Evolutionary conservation across 2,329 filamentous ascomycete species (phyloP), one percentile per base, ranked within the genome.

Genomic region (Pyrenophora teres): DNA sequence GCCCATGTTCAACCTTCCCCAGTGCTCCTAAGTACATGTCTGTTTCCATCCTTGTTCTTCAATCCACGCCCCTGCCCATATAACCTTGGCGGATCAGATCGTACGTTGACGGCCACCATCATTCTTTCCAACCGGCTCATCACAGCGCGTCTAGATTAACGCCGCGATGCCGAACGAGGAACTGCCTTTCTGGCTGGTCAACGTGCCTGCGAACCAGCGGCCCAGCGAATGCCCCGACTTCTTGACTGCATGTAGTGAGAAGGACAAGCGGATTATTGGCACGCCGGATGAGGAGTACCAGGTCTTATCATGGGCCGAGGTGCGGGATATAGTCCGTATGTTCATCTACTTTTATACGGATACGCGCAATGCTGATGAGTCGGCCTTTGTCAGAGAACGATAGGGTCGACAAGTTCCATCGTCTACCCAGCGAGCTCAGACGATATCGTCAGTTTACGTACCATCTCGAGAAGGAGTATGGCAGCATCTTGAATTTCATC

Each of bases 121-220:
- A 13, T 49, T 15, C 19, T 18, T 31, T 27, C 38, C 39, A 39
- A 31, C 48, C 33, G 32, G 21, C 35, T 37, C 27, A 32, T 33
- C 50, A 39, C 12, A 25, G 40, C 35, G 7, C 7, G 27, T 12
- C 27, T 9, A 13, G 27, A 13, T 30, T 9, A 30, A 35, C 18
- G 33, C 46, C 21, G 37, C 31, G 10, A 57, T 57, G 54, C 46
- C 46, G 10, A 36, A 50, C 40, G 50, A 54, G 15, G 51, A 47
- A 37, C 57, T 81, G 19, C 87, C 88, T 0, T 96, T 88, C 77
- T 96, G 92, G 92, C 87, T 93, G 57, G 81, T 88, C 73, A 96
- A 96, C 72, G 77, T 95, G 13, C 85, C 89, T 0, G 74, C 77
- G 31, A 70, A 78, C 21, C 75, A 87, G 57, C 84, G 87, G 70